phyloP scores from a whole-genome alignment of 2,329 filamentous ascomycete genomes.

The Cladophialophora exuberans region DNA sequence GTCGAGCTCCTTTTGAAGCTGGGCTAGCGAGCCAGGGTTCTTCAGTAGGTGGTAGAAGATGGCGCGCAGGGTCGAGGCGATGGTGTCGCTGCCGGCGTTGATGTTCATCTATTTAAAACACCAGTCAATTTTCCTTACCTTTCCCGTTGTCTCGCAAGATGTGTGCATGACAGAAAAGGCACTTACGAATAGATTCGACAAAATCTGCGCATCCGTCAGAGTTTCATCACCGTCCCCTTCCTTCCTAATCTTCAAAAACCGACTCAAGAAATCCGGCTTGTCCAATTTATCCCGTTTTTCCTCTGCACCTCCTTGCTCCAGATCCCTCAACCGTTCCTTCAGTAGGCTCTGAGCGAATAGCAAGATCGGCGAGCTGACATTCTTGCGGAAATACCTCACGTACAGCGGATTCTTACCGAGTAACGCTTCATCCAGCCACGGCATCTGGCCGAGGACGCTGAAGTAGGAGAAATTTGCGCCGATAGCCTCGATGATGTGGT shows the following conservation, averaged over 20 bases:
- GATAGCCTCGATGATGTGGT: conserved; percentile 38
- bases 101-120: conserved; percentile 35
- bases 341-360: conserved; percentile 26
- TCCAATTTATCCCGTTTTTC: conserved; percentile 16
- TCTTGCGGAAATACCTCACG: conserved; percentile 30
- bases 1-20: conserved; percentile 36
- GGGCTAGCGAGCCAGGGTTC: conserved; percentile 50
- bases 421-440: conserved; percentile 40
- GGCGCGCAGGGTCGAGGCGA: conserved; percentile 70
- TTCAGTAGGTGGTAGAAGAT: conserved; percentile 77
- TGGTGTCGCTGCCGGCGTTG: conserved; percentile 74
- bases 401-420: conserved; percentile 40
- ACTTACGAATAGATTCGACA: conserved; percentile 30
- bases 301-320: conserved; percentile 15
- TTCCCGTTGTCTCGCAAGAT: no score
- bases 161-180: no score
- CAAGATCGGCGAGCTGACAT: conserved; percentile 28
- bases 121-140: not conserved
- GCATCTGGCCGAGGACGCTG: conserved; percentile 39
- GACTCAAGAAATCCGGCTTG: conserved; percentile 33
- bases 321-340: conserved; percentile 25
- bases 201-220: conserved; percentile 27
- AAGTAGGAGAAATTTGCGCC: conserved; percentile 38
- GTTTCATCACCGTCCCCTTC: conserved; percentile 20
- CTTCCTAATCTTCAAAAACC: conserved; percentile 32